These are phyloP conservation scores for Tuber magnatum DNA, from an alignment of 495 filamentous ascomycete species.

Conservation along the genomic window DNA sequence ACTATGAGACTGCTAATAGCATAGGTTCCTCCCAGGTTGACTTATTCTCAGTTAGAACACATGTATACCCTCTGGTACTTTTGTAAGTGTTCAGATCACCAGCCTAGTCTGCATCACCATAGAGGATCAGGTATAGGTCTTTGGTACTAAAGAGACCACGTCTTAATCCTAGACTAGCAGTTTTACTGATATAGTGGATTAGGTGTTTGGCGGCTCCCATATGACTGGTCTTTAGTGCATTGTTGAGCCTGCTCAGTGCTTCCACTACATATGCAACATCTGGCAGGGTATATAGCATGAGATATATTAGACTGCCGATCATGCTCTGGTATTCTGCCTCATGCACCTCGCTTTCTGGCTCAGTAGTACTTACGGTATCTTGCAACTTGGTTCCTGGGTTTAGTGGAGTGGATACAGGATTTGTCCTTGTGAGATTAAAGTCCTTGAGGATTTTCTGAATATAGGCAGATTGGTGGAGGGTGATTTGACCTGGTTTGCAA, in stretches of 20 bases:
- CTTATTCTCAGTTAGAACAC: not conserved
- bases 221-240: too few species aligned
- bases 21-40: fast-evolving
- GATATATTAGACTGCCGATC: not conserved
- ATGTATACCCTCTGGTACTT: not conserved
- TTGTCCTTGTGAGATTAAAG: not conserved
- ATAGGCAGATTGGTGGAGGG: too few species aligned
- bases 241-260: not conserved
- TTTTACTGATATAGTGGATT: too few species aligned
- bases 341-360: not conserved
- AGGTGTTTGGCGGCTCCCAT: too few species aligned
- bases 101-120: not conserved
- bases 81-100: not conserved
- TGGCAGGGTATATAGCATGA: not conserved
- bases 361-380: not conserved
- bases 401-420: not conserved
- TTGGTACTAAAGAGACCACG: too few species aligned
- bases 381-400: too few species aligned
- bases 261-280: not conserved
- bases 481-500: too few species aligned
- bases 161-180: too few species aligned
- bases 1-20: not conserved
- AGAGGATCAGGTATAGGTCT: not conserved
- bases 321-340: not conserved
- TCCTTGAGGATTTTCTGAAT: not conserved